Evolutionary conservation across 139 green algal genomes (phyloP).

Genomic region (Diplosphaera chodatii): DNA sequence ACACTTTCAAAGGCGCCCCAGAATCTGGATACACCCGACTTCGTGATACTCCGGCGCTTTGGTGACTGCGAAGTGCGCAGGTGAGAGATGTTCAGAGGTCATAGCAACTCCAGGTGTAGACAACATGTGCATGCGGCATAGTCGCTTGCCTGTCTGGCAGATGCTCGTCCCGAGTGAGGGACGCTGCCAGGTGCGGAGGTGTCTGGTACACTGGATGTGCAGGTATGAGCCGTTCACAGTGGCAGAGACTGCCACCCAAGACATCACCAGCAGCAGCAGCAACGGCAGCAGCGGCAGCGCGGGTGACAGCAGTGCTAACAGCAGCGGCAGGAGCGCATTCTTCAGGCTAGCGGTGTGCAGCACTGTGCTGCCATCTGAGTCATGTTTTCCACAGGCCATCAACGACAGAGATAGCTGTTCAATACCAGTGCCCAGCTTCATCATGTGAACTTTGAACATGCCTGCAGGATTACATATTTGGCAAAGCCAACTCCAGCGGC

Average conservation of each 20-base stretch:
- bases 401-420: too few relatives aligned
- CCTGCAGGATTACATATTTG: slow-evolving; percentile 19
- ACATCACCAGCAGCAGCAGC: background rate
- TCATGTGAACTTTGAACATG: too few relatives aligned
- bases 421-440: too few relatives aligned
- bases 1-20: slow-evolving; percentile 4
- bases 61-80: slow-evolving; percentile 20
- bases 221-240: slow-evolving; percentile 21
- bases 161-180: too few relatives aligned
- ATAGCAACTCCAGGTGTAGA: too few relatives aligned
- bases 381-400: too few relatives aligned
- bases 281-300: background rate
- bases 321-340: background rate
- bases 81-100: too few relatives aligned
- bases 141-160: background rate
- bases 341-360: too few relatives aligned
- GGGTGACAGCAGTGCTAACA: slow-evolving; percentile 8
- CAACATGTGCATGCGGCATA: too few relatives aligned
- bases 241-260: slow-evolving; percentile 4
- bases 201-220: slow-evolving; percentile 5
- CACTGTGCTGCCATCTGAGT: too few relatives aligned
- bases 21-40: slow-evolving; percentile 5
- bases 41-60: slow-evolving; percentile 13
- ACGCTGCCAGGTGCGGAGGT: too few relatives aligned
- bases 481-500: slow-evolving; percentile 24